Base-by-base conservation (phyloP, 768 basidiomycete species). In the Chalciporus pseudorubinellus region DNA sequence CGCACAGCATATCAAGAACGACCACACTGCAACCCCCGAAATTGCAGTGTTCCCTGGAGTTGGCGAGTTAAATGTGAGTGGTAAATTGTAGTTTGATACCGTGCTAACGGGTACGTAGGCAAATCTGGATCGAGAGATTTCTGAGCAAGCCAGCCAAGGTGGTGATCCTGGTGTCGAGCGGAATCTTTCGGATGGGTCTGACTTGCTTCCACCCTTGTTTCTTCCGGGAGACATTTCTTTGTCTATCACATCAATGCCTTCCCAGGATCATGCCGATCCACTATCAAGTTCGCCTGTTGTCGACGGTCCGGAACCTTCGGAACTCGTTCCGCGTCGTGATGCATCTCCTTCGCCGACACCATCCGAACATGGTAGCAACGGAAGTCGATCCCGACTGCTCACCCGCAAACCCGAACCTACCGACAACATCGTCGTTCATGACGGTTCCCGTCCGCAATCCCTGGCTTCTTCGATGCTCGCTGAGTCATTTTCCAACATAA, bases 1-100 rank as follows among this genome's bases (percentile, higher is more conserved):
- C 33, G 11, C 12, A 9, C 50, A 66, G 65, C 65, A 66, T 19
- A 16, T 67, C 52, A 59, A 14, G 39, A 43, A 48, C 22, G 33
- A 50, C 19, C 65, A 67, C 28, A 31, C 39, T 24, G 0, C 41
- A 19, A 22, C 18, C 41, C 22, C 41, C 44, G 60, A 52, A 28
- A 56, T 45, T 19, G n/a, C 42, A 21, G 43, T 29, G 1, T 16
- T 36, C 21, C 29, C 16, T 9, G 44, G 33, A 21, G 39, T 9
- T 20, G 48, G 34, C 11, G 13, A 45, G 22, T 16, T 53, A 14
- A 33, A 44, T 24, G 61, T 58, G 1, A 39, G 57, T 55, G 10
- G 3, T 19, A 10, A 4, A 24, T 21, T 9, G 7, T 24, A 14
- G 3, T 26, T 26, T 42, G 43, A 33, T n/a, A 40, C 5, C 1